A percentile compares a stretch with the other conserved stretches of the same genome.
These are phyloP conservation scores for Nematocida sp. DNA, from an alignment of 371 early-diverging fungal species.

Conservation along the genomic window DNA sequence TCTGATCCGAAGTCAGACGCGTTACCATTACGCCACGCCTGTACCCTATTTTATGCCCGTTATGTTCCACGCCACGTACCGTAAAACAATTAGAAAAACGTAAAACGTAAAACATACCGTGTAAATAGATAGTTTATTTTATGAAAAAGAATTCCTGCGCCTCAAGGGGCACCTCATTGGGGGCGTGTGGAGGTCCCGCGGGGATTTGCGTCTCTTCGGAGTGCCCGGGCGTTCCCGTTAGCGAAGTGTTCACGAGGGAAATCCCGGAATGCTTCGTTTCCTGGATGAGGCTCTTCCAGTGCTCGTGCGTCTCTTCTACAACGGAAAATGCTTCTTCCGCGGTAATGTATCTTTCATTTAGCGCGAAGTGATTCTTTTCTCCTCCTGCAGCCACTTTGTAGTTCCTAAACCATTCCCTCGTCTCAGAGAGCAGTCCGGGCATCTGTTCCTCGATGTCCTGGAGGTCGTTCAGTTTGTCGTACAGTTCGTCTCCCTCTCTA, in stretches of 20 bases:
- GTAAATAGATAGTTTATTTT: not conserved
- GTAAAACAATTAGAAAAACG: not conserved
- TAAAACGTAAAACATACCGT: not conserved
- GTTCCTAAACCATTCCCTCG: conserved; percentile 93
- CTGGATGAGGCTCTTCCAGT: conserved; percentile 77
- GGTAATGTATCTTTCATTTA: conserved; percentile 79
- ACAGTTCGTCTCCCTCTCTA: conserved; percentile 84
- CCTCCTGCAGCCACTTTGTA: conserved; percentile 88
- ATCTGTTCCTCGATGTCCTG: conserved; percentile 86
- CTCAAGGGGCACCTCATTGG: not conserved
- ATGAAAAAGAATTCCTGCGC: conserved; percentile 30
- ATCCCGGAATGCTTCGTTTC: conserved; percentile 75
- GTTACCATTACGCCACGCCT: conserved; percentile 62
- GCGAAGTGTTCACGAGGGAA: conserved; percentile 63
- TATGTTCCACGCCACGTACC: no score
- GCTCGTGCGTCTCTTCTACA: conserved; percentile 82
- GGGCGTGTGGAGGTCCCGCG: not conserved
- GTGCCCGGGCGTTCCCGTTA: conserved; percentile 24
- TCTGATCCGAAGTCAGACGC: conserved; percentile 62
- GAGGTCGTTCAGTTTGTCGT: conserved; percentile 82
- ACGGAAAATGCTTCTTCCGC: conserved; percentile 78
- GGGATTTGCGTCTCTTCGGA: not conserved
- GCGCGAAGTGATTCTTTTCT: conserved; percentile 92
- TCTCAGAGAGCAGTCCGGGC: conserved; percentile 85
- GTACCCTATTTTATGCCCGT: conserved; percentile 21